Evolutionary conservation across 2,329 filamentous ascomycete species (phyloP).

Genomic region (Xenoacremonium recifei): DNA sequence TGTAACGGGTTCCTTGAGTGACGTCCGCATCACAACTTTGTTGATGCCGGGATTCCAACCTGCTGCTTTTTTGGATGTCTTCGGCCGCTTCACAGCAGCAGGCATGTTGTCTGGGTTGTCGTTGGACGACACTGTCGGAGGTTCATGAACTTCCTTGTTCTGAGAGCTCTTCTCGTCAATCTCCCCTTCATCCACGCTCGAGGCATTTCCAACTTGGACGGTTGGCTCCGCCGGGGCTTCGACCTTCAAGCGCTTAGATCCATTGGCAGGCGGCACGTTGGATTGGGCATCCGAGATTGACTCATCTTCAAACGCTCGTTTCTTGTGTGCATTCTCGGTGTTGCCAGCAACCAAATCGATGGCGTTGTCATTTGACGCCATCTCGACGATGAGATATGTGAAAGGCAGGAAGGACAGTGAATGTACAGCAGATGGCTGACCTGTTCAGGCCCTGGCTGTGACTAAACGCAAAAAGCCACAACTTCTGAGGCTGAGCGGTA

Average conservation of each 20-base stretch:
- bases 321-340: slow-evolving; percentile 23
- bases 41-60: slow-evolving; percentile 16
- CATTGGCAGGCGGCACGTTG: slow-evolving; percentile 9
- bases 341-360: slow-evolving; percentile 24
- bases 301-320: slow-evolving; percentile 27
- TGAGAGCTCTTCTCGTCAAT: slow-evolving; percentile 23
- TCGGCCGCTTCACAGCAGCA: background rate
- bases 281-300: slow-evolving; percentile 5
- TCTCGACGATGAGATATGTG: no score
- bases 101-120: background rate
- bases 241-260: slow-evolving; percentile 21
- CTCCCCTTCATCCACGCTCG: slow-evolving; percentile 33
- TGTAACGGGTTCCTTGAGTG: slow-evolving; percentile 1
- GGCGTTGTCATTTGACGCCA: no score
- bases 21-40: slow-evolving; percentile 9
- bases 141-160: background rate
- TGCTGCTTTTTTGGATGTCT: slow-evolving; percentile 6
- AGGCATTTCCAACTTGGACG: slow-evolving; percentile 4
- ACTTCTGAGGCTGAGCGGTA: no score
- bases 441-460: no score
- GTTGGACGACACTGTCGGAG: background rate
- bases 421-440: no score
- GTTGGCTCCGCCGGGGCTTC: slow-evolving; percentile 3
- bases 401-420: no score
- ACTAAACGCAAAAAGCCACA: no score